Evolutionary conservation across 2,329 filamentous ascomycete species (phyloP).

Genomic region (Colletotrichum australisinense): DNA sequence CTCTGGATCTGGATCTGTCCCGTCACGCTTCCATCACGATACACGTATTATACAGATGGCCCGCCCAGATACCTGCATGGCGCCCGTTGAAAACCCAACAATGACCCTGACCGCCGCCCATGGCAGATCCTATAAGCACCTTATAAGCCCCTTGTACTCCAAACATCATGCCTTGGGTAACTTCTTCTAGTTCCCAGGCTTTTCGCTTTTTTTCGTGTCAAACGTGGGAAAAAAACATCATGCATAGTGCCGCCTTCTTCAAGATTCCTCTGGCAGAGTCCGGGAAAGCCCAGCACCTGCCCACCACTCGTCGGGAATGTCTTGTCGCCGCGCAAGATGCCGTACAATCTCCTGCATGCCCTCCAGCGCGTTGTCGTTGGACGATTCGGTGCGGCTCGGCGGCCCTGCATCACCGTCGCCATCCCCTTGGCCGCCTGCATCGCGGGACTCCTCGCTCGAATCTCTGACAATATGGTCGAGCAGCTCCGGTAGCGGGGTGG

Average conservation of each 20-base stretch:
- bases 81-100: background rate
- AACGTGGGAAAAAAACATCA: background rate
- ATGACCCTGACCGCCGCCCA: background rate
- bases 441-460: slow-evolving; percentile 22
- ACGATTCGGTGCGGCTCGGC: slow-evolving; percentile 30
- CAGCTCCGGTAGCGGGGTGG: slow-evolving; percentile 17
- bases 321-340: slow-evolving; percentile 75
- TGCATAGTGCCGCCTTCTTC: background rate
- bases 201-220: slow-evolving; percentile 3
- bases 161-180: background rate
- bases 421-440: slow-evolving; percentile 5
- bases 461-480: slow-evolving; percentile 23
- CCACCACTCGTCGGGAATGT: slow-evolving; percentile 89
- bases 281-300: slow-evolving; percentile 74
- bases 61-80: background rate
- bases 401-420: slow-evolving; percentile 26
- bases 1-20: background rate
- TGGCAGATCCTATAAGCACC: background rate
- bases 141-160: slow-evolving; percentile 9
- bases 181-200: background rate
- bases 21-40: background rate
- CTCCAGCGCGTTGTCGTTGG: slow-evolving; percentile 55
- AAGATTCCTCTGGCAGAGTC: slow-evolving; percentile 59
- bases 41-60: slow-evolving; percentile 30
- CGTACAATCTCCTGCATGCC: slow-evolving; percentile 80